Percentiles rank a stretch among this genome's conserved stretches.
Evolutionary conservation across 441 rosid species (phyloP).

Genomic region (Erodium moschatum): DNA sequence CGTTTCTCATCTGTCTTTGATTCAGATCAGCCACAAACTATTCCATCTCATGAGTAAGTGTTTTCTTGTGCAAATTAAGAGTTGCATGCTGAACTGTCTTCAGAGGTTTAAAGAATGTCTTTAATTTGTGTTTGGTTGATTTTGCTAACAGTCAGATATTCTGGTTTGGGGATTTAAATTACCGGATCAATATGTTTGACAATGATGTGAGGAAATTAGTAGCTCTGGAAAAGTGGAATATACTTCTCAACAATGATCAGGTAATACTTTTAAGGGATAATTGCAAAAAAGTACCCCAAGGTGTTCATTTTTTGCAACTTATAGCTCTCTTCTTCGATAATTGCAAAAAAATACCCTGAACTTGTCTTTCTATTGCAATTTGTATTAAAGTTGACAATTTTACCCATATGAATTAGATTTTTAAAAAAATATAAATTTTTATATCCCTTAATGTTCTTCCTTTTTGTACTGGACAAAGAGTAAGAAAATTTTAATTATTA

Average conservation of each 20-base stretch:
- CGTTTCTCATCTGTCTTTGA: slow-evolving; percentile 64
- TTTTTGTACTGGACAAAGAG: too few species aligned
- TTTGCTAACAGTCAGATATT: slow-evolving; percentile 63
- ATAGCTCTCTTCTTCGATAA: too few species aligned
- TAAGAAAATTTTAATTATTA: too few species aligned
- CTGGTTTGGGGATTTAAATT: slow-evolving; percentile 98
- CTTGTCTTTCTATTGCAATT: too few species aligned
- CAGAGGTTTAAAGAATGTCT: not conserved
- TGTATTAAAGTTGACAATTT: too few species aligned
- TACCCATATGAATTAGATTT: too few species aligned
- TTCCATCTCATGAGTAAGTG: slow-evolving; percentile 85
- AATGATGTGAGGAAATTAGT: slow-evolving; percentile 67
- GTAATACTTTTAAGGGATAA: slow-evolving; percentile 31
- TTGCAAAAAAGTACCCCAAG: too few species aligned
- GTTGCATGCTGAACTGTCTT: not conserved
- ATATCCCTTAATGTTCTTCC: too few species aligned
- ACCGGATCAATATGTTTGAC: slow-evolving; percentile 74
- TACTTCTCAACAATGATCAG: slow-evolving; percentile 71
- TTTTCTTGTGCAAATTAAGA: too few species aligned
- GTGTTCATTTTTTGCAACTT: too few species aligned
- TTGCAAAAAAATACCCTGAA: too few species aligned
- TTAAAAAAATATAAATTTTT: too few species aligned
- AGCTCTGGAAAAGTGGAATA: slow-evolving; percentile 62
- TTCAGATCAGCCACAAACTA: slow-evolving; percentile 68
- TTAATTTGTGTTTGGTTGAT: slow-evolving; percentile 1